Conservation (phyloP, 495 filamentous ascomycete genomes). For the Tuber aestivum region DNA sequence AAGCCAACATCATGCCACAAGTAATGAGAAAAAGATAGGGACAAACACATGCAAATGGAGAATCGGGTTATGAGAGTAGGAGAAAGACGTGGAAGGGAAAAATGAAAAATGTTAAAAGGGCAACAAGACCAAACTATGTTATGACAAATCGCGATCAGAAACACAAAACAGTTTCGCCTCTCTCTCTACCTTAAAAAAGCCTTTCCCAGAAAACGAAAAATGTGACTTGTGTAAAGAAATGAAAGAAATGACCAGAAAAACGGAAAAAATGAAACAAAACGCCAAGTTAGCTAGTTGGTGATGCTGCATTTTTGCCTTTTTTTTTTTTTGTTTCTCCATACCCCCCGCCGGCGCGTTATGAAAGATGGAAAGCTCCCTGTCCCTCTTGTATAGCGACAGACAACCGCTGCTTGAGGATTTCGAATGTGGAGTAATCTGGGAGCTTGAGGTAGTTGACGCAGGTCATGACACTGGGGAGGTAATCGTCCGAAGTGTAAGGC, state of each 20-base stretch:
- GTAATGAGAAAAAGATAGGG: conserved; percentile 41
- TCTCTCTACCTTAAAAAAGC: conserved; percentile 39
- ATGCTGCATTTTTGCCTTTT: conserved; percentile 51
- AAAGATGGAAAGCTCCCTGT: conserved; percentile 98
- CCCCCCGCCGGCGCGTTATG: conserved; percentile 51
- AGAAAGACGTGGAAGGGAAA: conserved; percentile 39
- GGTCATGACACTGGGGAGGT: conserved; percentile 97
- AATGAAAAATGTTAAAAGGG: conserved; percentile 25
- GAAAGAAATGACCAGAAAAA: conserved; percentile 30
- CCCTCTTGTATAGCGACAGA: conserved; percentile 88
- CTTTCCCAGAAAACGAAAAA: conserved; percentile 29
- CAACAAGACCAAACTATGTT: conserved; percentile 26
- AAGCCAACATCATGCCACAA: conserved; percentile 52
- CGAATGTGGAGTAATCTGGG: conserved; percentile 82
- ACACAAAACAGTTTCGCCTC: conserved; percentile 37
- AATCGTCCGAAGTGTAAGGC: conserved; percentile 91
- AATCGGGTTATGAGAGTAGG: conserved; percentile 45
- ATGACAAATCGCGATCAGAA: conserved; percentile 38
- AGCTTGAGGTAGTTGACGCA: conserved; percentile 99
- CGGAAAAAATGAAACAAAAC: conserved; percentile 32
- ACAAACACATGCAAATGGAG: conserved; percentile 51
- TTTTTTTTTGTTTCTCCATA: conserved; percentile 42
- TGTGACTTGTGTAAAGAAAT: conserved; percentile 30
- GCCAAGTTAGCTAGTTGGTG: conserved; percentile 45
- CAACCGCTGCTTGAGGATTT: conserved; percentile 67